Conservation (phyloP, 2,329 filamentous ascomycete genomes). For the Sordariomycetes sp. region DNA sequence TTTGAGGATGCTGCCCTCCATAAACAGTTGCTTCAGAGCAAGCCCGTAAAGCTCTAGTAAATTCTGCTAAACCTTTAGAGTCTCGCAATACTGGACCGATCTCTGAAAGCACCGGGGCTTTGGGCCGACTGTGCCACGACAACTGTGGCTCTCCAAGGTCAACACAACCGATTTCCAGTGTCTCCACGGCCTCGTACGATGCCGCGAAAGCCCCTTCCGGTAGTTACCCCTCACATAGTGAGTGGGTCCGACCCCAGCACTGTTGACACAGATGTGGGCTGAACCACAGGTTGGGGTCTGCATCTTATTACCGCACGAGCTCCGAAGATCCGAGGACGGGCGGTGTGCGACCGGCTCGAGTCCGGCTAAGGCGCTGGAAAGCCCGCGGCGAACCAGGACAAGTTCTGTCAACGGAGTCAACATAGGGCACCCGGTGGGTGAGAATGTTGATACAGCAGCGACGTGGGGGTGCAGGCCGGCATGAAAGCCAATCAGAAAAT, state of each 20-base stretch:
- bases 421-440: too few relatives aligned
- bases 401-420: too few relatives aligned
- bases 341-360: neutral
- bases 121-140: too few relatives aligned
- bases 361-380: neutral
- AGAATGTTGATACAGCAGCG: neutral
- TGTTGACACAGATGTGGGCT: neutral
- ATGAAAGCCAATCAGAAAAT: neutral
- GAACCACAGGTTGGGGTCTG: neutral
- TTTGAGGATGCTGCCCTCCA: too few relatives aligned
- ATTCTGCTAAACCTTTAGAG: too few relatives aligned
- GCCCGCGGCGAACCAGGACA: too few relatives aligned
- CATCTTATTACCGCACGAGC: constrained; percentile 2
- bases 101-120: too few relatives aligned
- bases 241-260: neutral
- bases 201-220: too few relatives aligned
- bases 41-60: too few relatives aligned
- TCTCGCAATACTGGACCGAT: too few relatives aligned
- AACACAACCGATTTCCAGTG: neutral
- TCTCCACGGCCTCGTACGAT: too few relatives aligned
- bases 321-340: constrained; percentile 1
- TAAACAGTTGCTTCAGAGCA: too few relatives aligned
- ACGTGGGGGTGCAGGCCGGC: neutral
- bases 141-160: neutral
- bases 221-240: neutral